Evolutionary conservation across 2,329 filamentous ascomycete genomes (phyloP).

Genomic region (Raffaelea arxii): DNA sequence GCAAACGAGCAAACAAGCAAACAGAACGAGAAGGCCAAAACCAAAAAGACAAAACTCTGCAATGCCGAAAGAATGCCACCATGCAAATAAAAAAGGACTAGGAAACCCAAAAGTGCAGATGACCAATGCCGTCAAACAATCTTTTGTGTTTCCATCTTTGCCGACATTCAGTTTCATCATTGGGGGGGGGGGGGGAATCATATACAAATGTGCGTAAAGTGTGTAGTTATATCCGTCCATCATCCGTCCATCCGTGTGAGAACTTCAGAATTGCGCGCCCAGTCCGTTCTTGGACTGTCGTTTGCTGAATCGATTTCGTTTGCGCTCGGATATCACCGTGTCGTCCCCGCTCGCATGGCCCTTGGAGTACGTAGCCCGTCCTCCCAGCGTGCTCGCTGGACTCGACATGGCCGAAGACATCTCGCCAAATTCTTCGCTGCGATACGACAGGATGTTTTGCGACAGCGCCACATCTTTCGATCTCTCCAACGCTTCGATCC

Average conservation of each 20-base stretch:
- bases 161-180: too few relatives aligned
- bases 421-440: conserved; percentile 57
- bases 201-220: too few relatives aligned
- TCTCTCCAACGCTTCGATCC: conserved; percentile 81
- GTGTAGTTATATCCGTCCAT: too few relatives aligned
- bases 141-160: too few relatives aligned
- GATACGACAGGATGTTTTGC: conserved; percentile 59
- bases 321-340: conserved; percentile 27
- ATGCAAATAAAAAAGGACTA: neutral
- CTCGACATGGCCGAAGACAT: conserved; percentile 66
- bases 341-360: conserved; percentile 48
- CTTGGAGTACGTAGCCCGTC: conserved; percentile 45
- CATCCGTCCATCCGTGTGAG: too few relatives aligned
- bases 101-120: neutral
- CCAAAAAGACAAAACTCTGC: too few relatives aligned
- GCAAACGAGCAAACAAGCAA: neutral
- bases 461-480: conserved; percentile 76
- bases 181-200: too few relatives aligned
- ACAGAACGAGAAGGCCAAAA: too few relatives aligned
- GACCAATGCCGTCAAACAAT: too few relatives aligned
- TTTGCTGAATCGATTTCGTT: conserved; percentile 72
- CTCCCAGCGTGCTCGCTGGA: conserved; percentile 63
- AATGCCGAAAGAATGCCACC: too few relatives aligned
- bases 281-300: conserved; percentile 91
- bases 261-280: conserved; percentile 64